Base-by-base conservation (phyloP, 2,329 filamentous ascomycete genomes). In the Aspergillus clavatus region DNA sequence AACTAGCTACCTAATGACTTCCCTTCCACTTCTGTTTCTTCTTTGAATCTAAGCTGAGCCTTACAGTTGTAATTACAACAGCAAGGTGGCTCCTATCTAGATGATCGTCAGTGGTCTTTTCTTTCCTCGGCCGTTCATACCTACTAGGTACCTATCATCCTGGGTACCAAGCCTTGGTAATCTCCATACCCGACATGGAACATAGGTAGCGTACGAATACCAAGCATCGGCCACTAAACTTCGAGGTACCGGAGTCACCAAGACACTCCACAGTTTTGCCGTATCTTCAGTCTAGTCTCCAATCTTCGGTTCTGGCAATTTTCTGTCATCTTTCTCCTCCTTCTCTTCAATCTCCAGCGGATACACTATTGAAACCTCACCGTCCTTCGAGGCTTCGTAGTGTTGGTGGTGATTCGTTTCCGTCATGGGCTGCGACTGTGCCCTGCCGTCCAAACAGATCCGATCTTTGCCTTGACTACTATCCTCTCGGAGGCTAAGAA, bases 381-480 rank as follows among this genome's bases (percentile, higher is more conserved):
- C 31, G 29, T n/a, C 45, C 40, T 36, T 42, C 14, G 24, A 39
- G n/a, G 38, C 19, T 23, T 21, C 8, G 5, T 24, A 18, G 18
- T 27, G 28, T 38, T 48, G 43, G 45, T 38, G 38, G 43, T 39
- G 29, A 29, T 24, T 37, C 18, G n/a, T 39, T 36, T 52, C 46
- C 48, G 53, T 52, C 51, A 57, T 57, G 54, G 47, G 51, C 52
- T 51, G 46, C 47, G 33, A 47, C 39, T 49, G 46, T 53, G 42
- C 46, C 46, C 40, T 43, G 43, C 37, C 48, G 38, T 52, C 45
- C 43, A 44, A 45, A 48, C 51, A 52, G 43, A 50, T 45, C 44
- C 43, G 49, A 47, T 40, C 46, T 39, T 40, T 27, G 42, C 43
- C 44, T 33, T 52, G 50, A 51, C 50, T 41, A 42, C n/a, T n/a